Conservation (phyloP, 495 filamentous ascomycete species). For the Podospora appendiculata region DNA sequence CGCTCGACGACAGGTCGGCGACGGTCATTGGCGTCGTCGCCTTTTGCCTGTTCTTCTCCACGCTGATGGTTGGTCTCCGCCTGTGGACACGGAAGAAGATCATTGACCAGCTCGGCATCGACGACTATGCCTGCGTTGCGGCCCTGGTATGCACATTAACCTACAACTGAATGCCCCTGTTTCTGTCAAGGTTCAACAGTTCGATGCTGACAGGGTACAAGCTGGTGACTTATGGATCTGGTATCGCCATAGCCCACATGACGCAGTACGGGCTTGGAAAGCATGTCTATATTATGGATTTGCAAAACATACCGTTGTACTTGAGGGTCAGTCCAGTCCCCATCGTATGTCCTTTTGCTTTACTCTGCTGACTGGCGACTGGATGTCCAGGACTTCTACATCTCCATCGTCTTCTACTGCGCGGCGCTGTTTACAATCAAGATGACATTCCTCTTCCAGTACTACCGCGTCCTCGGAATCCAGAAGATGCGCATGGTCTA, state of each 20-base stretch:
- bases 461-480: slow-evolving; percentile 27
- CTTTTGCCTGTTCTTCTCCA: slow-evolving; percentile 11
- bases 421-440: slow-evolving; percentile 19
- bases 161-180: background rate
- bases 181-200: background rate
- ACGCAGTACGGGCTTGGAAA: slow-evolving; percentile 16
- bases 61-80: slow-evolving; percentile 14
- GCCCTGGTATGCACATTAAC: slow-evolving; percentile 7
- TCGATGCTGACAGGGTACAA: background rate
- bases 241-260: slow-evolving; percentile 17
- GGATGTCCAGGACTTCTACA: slow-evolving; percentile 17
- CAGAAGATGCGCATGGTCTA: slow-evolving; percentile 16
- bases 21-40: slow-evolving; percentile 13
- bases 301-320: slow-evolving; percentile 10
- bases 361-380: background rate
- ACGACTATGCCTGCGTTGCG: slow-evolving; percentile 16
- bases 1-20: slow-evolving; percentile 8
- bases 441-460: slow-evolving; percentile 25
- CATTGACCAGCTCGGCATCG: slow-evolving; percentile 16
- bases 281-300: slow-evolving; percentile 14
- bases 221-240: slow-evolving; percentile 4
- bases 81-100: slow-evolving; percentile 15
- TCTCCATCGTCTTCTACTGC: slow-evolving; percentile 29
- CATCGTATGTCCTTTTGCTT: background rate
- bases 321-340: background rate